Evolutionary conservation across 306 rosid species (phyloP), one percentile per base, ranked within the genome.

Genomic region (Vigna radiata): DNA sequence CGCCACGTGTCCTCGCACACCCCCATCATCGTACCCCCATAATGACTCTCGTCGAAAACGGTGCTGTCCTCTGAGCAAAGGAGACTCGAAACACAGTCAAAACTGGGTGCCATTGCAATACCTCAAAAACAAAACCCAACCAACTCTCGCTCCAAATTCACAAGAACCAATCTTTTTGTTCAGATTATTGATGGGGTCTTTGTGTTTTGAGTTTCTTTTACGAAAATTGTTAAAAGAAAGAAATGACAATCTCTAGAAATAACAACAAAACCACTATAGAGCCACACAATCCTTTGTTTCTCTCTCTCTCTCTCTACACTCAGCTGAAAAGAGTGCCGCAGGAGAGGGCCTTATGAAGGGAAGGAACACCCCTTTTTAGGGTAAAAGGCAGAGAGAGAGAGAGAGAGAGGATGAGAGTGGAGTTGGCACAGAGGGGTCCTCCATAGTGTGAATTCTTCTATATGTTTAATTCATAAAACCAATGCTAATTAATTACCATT

Each of bases 81-180:
- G 59, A 95, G 97, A 85, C 92, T 92, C 7, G 97, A 82, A 69
- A 87, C 90, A 54, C 76, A 80, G 29, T 90, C 98, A 78, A 89
- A 95, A 70, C 97, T 89, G 47, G 99, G 99, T 75, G 98, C 99
- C 99, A 96, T 96, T 86, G 44, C 47, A 16, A 65, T 8, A 81
- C 23, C 77, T 21, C 37, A 48, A 72, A 44, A 44, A 80, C 16
- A 4, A 50, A 79, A 79, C 70, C 17, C 49, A 25, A 47, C 14
- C 37, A 19, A 44, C 49, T 27, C 23, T 27, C 25, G 8, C 29
- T 75, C 49, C 14, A 27, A 78, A 59, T 79, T 50, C 67, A 65
- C 23, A 61, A 65, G 43, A n/a, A 61, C 4, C 27, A 18, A 76
- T 43, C 52, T 76, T 83, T 79, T 43, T 75, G 47, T 41, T 61